Base-by-base conservation (phyloP, 495 filamentous ascomycete species). In the Penicillium macrosclerotiorum region DNA sequence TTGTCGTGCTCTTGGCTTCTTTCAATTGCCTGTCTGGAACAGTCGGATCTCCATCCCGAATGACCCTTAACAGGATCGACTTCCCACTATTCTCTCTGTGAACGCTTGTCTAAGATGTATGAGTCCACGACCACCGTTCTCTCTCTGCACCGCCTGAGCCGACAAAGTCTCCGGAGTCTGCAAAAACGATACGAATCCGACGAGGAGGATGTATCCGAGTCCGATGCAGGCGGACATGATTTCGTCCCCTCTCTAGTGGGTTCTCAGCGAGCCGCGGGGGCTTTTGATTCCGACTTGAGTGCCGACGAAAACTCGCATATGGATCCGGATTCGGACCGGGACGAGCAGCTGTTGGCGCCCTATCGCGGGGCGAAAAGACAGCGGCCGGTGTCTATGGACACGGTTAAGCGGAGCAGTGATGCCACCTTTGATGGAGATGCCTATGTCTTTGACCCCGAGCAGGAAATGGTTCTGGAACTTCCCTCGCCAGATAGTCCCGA, bases 141-240 rank as follows among this genome's bases (percentile, higher is more conserved):
- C 16, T 51, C 57, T 31, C 51, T 72, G 44, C 59, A 67, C 42
- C 64, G 68, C 39, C 54, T 68, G 46, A 72, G 63, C 45, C 57
- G 62, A 27, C 63, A 65, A 35, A 59, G 49, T 38, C 63, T 71
- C 8, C 63, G 64, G 32, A 59, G 49, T 38, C 63, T 71, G 6
- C 63, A 68, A 19, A 62, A 60, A 20, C 63, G 58, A 16, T 74
- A 74, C 40, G 69, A 74, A 23, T 74, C 71, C 6, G 71, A 74
- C 16, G 71, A 74, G 45, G 71, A 74, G 43, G 67, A 65, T 32
- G 58, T 67, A 3, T 74, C 71, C 8, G 71, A 71, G 44, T 64
- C 69, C 0, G 69, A 72, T 39, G 47, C 57, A 25, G 62, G 68
- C 11, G 55, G 52, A 11, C 61, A 67, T 2, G 67, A 71, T 31